Evolutionary conservation across 306 rosid species (phyloP), one percentile per base, ranked within the genome.

Genomic region (Quercus cerris): DNA sequence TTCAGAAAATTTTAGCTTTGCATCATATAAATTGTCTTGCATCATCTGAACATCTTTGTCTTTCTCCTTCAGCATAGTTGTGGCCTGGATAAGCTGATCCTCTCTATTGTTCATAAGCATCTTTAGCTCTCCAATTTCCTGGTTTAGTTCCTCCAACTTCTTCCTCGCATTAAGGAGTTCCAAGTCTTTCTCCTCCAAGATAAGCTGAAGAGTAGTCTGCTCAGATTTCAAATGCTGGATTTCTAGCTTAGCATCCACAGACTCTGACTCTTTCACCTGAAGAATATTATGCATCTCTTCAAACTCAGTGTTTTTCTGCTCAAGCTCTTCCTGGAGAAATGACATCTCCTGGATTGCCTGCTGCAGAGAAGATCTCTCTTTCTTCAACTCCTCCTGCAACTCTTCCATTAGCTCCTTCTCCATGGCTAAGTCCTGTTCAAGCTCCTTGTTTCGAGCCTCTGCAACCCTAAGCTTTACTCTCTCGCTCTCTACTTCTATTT

Each of bases 161-260:
- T 88, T 93, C 86, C 84, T 92, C 25, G 98, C 93, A 84, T 78
- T 83, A n/a, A 85, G 81, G 80, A 95, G 97, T 83, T 93, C 98
- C 83, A 83, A 72, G 81, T 95, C 99, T 78, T 89, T 95, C 85
- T 91, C 94, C 38, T 87, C 90, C 88, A 95, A 87, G 44, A 90
- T 71, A 85, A 77, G 81, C 87, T 66, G 81, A 78, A 93, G 94
- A 20, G 98, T 80, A 55, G 89, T 91, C 86, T 81, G 89, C 73
- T 88, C 91, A 38, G 96, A 90, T 91, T 88, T 93, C 85, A 93
- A 84, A 76, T 90, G 89, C 84, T 91, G 91, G 86, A 93, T 91
- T 83, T 91, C 94, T 28, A 95, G 81, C 86, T 86, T 93, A 77
- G 98, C 96, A 81, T 87, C 94, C 56, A 91, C 96, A 4, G 88